These are phyloP conservation scores for Trichoderma orchidacearum DNA, from an alignment of 495 filamentous ascomycete genomes.

Conservation along the genomic window DNA sequence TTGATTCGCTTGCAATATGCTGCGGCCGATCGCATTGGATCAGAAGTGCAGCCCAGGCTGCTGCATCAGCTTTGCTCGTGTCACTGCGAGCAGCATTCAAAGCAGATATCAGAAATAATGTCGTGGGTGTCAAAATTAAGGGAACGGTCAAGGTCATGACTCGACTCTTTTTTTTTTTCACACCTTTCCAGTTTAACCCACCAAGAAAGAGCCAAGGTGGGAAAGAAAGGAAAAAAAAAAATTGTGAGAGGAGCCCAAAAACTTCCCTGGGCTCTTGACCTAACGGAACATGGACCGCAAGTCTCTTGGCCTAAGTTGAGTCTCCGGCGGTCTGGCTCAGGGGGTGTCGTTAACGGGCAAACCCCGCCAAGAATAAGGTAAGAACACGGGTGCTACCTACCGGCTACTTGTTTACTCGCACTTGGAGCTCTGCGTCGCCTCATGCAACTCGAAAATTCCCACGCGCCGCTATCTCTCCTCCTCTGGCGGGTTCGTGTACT, in stretches of 20 bases:
- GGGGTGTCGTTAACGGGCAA: background rate
- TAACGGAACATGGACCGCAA: background rate
- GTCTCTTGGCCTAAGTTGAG: background rate
- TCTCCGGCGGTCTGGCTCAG: background rate
- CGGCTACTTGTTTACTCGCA: background rate
- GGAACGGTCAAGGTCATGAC: background rate
- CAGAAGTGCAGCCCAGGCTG: background rate
- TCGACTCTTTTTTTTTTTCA: background rate
- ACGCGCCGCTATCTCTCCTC: too few relatives aligned
- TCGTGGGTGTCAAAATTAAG: background rate
- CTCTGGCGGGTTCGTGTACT: too few relatives aligned
- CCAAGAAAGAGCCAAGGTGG: background rate
- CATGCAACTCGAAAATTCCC: too few relatives aligned
- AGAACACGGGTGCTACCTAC: background rate
- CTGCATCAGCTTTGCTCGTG: background rate
- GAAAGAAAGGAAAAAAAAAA: background rate
- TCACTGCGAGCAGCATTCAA: background rate
- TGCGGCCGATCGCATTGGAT: background rate
- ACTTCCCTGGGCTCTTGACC: background rate
- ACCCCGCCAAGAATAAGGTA: background rate
- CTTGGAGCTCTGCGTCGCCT: too few relatives aligned
- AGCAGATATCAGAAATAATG: too few relatives aligned
- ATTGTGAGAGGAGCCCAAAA: background rate
- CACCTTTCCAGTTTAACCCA: background rate
- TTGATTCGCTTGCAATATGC: too few relatives aligned